Base-by-base conservation (phyloP, 2,329 filamentous ascomycete species). In the Botrytis aclada region DNA sequence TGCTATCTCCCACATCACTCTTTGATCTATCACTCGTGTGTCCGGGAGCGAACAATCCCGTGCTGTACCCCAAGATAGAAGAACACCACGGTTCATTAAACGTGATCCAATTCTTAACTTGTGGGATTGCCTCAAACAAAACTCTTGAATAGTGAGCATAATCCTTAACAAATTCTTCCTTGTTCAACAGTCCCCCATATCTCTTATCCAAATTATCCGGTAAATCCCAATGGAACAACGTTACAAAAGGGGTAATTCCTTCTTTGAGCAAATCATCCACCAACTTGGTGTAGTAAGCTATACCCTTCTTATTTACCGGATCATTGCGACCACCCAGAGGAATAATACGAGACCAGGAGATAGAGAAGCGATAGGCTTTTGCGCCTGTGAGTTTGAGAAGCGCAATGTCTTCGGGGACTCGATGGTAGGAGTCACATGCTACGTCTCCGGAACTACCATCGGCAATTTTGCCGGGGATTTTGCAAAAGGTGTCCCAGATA, bases 51-150 rank as follows among this genome's bases (percentile, higher is more conserved):
- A 95, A 94, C 75, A 89, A 84, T 41, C 94, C 94, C 60, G 88
- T 89, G 80, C 87, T 92, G 83, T 95, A 96, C 51, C 93, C 93
- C 60, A 96, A 86, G 74, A 96, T 90, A 70, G 91, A 89, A 76
- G 89, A 93, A 83, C 93, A 97, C 90, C 92, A 96, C 5, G 94
- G 94, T 84, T 97, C 93, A 81, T 96, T 96, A 84, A 95, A 94
- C 39, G 93, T 96, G 82, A 95, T 93, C 94, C 94, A 97, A 83
- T 93, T 87, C 85, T 94, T 93, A 79, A 94, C 93, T 82, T 90
- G 91, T 71, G 90, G 88, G 66, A 97, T 86, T 1, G 90, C 88
- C 80, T 91, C 86, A 84, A 94, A 97, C 78, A 93, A 85, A 64
- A 93, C 85, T 75, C 91, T 89, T 16, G 93, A 92, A 80, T 95